Base-by-base conservation (phyloP, 176 grass and related monocot genomes). In the Otatea glauca region DNA sequence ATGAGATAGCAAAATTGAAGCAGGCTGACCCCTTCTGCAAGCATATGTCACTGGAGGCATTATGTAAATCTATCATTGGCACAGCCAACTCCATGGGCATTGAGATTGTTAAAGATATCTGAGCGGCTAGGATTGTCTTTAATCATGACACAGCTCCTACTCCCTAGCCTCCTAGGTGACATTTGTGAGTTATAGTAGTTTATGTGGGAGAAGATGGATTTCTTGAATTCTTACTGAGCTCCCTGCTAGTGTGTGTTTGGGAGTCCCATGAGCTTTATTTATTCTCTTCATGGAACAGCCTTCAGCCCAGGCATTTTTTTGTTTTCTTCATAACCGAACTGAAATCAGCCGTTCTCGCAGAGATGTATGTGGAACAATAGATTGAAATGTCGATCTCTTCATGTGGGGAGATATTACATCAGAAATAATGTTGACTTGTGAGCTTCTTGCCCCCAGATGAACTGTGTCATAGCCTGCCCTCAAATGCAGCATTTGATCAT, bases 81-180 rank as follows among this genome's bases (percentile, higher is more conserved):
- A 93, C 91, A 38, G 91, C 91, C 12, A 93, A 93, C 69, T 98
- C 92, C 20, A 95, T 94, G 92, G 95, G 95, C 39, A 93, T 98
- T 83, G 73, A 92, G 45, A 90, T 98, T 62, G 91, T 95, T 85
- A 95, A 93, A 86, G 91, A 95, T 89, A 83, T 95, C 8, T 98
- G 76, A 93, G 79, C 8, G 73, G 56, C 17, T 73, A 60, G 55
- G 71, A 35, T 41, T 16, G 25, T 27, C 63, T 54, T 50, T 24
- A n/a, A 43, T 82, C 48, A 77, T 37, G 68, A 58, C 76, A 58
- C 60, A 72, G 39, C 42, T 65, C 42, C 42, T 64, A 55, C 32
- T 20, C 15, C 27, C 7, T 78, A 23, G 7, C 32, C 15, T 20
- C 27, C 7, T 78, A 23, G 7, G 20, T 58, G 59, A n/a, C 47